Evolutionary conservation across 2,329 filamentous ascomycete species (phyloP), one percentile per base, ranked within the genome.

Genomic region (Aspergillus fumigatus): DNA sequence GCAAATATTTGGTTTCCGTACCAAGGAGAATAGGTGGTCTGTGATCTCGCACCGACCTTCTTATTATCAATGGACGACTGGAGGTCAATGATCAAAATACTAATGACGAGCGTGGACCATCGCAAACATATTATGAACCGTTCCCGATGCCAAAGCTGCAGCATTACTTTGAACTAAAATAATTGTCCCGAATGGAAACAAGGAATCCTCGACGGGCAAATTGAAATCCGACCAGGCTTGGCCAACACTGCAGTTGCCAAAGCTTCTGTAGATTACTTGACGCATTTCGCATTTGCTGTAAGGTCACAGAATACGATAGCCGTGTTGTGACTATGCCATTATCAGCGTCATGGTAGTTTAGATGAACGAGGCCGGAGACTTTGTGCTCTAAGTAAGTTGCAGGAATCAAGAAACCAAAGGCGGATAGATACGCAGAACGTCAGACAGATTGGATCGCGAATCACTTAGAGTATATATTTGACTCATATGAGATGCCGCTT

Each of bases 131-230:
- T 38, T 14, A 38, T 38, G 14, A 14, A 26, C 21, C 11, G 26
- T 23, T 23, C 21, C 41, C 21, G 40, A 45, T 25, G 40, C 11
- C n/a, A 19, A 45, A 10, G 23, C 19, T 23, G 19, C 43, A 47
- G 43, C 43, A 10, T 47, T 23, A 26, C 43, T 47, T 47, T 47
- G 9, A 51, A 21, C 7, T 17, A 14, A 35, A 19, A 26, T 40
- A n/a, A 19, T 38, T 2, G 21, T 41, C 50, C 29, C 19, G 29
- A 19, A n/a, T 19, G 10, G 21, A n/a, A 27, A 51, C 50, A 51
- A 40, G 50, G 50, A 51, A 51, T 51, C 50, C 50, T 41, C 50
- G 50, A 51, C 50, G 35, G 32, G 17, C 35, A 11, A 21, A 51
- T 41, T 51, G 27, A 25, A 38, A 51, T 23, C 27, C 35, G 29